Conservation (phyloP, 75 land plant genomes). For the Sequoia sempervirens region DNA sequence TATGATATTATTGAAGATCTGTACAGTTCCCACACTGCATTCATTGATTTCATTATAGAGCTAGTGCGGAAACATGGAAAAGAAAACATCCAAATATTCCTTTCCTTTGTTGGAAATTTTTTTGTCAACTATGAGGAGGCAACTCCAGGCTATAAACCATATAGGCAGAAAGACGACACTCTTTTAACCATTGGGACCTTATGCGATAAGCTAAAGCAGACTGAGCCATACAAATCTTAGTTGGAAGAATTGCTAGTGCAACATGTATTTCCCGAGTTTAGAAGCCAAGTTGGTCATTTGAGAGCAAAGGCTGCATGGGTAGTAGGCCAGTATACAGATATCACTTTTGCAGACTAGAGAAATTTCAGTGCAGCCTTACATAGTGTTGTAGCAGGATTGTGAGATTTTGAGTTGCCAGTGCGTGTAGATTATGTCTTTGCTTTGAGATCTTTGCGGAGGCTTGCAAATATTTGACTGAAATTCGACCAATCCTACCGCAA, state of each 20-base stretch:
- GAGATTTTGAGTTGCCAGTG: conserved; percentile 93
- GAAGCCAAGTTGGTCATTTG: conserved; percentile 87
- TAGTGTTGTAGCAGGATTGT: conserved; percentile 82
- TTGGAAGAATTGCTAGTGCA: conserved; percentile 94
- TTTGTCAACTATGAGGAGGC: conserved; percentile 82
- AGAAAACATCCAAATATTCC: conserved; percentile 85
- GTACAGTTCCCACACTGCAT: conserved; percentile 94
- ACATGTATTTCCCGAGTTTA: conserved; percentile 95
- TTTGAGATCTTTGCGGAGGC: conserved; percentile 87
- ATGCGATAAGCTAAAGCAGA: conserved; percentile 87
- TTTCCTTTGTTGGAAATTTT: conserved; percentile 76
- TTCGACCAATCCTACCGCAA: conserved; percentile 91
- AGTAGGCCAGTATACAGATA: conserved; percentile 93
- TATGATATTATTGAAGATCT: conserved; percentile 99
- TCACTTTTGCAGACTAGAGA: conserved; percentile 65
- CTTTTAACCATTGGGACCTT: conserved; percentile 90
- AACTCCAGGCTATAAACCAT: conserved; percentile 59
- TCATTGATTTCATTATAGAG: conserved; percentile 93
- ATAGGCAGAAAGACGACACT: conserved; percentile 93
- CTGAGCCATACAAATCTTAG: conserved; percentile 90
- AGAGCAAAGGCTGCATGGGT: conserved; percentile 99
- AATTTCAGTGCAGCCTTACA: conserved; percentile 83
- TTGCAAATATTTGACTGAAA: conserved; percentile 87
- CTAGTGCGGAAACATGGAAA: conserved; percentile 87
- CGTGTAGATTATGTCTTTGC: conserved; percentile 98